Evolutionary conservation across 2,329 filamentous ascomycete species (phyloP).

Genomic region (Phaeosphaeriaceae sp.): DNA sequence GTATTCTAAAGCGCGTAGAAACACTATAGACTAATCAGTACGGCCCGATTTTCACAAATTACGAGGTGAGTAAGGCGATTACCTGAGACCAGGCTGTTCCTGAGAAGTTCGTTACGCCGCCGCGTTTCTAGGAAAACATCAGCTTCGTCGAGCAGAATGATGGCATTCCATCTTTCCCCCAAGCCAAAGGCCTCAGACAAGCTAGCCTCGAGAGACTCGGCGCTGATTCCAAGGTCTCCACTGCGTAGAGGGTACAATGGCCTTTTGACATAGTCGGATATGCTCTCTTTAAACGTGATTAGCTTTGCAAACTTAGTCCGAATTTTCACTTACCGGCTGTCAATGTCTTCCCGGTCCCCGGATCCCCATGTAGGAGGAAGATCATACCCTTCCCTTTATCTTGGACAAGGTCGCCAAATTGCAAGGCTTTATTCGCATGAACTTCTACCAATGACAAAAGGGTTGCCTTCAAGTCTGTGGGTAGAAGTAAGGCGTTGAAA

Average conservation of each 20-base stretch:
- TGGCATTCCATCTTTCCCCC: constrained; percentile 55
- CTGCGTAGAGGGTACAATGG: constrained; percentile 18
- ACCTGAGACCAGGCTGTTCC: constrained; percentile 17
- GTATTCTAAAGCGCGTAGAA: constrained; percentile 49
- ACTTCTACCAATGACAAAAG: too few relatives aligned
- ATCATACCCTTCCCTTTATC: constrained; percentile 30
- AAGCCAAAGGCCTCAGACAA: not conserved
- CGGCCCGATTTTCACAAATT: too few relatives aligned
- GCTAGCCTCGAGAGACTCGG: not conserved
- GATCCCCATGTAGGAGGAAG: constrained; percentile 28
- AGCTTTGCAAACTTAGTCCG: not conserved
- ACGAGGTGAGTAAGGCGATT: not conserved
- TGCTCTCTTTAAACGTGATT: constrained; percentile 6
- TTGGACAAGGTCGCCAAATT: constrained; percentile 9
- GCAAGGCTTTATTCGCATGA: too few relatives aligned
- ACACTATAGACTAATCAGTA: not conserved
- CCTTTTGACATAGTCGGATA: constrained; percentile 19
- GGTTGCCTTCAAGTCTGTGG: too few relatives aligned
- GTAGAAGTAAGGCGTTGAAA: too few relatives aligned
- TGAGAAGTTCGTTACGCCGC: constrained; percentile 3
- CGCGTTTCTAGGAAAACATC: constrained; percentile 60
- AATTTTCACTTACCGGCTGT: constrained; percentile 21
- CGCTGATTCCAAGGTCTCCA: not conserved
- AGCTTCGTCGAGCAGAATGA: constrained; percentile 58
- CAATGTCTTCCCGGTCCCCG: constrained; percentile 33